These are phyloP conservation scores for Atkinsonella hypoxylon DNA, from an alignment of 2,329 filamentous ascomycete species.

Conservation along the genomic window DNA sequence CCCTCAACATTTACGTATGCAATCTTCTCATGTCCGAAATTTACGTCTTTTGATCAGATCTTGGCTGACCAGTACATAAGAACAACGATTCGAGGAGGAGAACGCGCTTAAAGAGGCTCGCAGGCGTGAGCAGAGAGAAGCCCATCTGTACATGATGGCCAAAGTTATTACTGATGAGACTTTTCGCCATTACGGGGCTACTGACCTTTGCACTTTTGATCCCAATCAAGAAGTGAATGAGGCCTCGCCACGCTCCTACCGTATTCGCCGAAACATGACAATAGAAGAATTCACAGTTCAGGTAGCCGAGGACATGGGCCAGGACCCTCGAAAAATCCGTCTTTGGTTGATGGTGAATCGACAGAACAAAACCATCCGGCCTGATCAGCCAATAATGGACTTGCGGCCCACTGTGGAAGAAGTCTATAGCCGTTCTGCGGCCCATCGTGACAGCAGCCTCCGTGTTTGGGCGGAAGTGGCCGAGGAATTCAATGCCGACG, in stretches of 20 bases:
- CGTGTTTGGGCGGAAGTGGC: conserved; percentile 79
- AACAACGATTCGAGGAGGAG: conserved; percentile 71
- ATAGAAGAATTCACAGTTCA: conserved; percentile 61
- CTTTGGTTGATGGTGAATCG: conserved; percentile 98
- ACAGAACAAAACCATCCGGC: conserved; percentile 91
- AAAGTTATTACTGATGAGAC: conserved; percentile 72
- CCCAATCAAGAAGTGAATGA: conserved; percentile 50
- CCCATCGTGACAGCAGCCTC: conserved; percentile 59
- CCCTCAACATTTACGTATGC: conserved; percentile 66
- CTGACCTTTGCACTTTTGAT: conserved; percentile 67
- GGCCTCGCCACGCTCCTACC: conserved; percentile 59
- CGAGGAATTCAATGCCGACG: conserved; percentile 52
- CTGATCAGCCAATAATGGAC: conserved; percentile 77
- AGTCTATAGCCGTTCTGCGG: conserved; percentile 35
- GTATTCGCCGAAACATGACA: conserved; percentile 61
- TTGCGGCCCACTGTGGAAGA: conserved; percentile 68
- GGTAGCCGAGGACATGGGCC: conserved; percentile 57
- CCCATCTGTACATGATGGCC: conserved; percentile 81
- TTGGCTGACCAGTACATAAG: conserved; percentile 25
- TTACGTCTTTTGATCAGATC: neutral
- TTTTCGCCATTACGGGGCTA: conserved; percentile 70
- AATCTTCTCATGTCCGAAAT: neutral
- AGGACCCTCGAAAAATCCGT: conserved; percentile 59
- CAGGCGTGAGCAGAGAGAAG: conserved; percentile 83
- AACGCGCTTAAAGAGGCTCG: conserved; percentile 61